Base-by-base conservation (phyloP, 2,329 filamentous ascomycete genomes). In the Phyllosticta citrichinensis region DNA sequence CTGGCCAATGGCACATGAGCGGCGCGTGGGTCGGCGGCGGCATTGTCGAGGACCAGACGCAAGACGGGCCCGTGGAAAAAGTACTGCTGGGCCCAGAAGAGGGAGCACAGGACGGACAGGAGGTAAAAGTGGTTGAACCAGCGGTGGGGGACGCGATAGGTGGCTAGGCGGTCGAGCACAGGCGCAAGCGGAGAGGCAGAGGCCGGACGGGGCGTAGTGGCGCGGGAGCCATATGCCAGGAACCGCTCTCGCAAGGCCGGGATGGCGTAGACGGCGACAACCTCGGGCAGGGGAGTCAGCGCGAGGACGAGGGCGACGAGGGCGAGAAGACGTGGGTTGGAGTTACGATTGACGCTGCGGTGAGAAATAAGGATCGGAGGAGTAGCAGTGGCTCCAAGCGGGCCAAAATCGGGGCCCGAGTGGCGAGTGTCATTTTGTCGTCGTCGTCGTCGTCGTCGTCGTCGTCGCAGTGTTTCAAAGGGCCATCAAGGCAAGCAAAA, bases 61-160 rank as follows among this genome's bases (percentile, higher is more conserved):
- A 62, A 52, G 24, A 62, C 33, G 33, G 22, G 19, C 1, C 88
- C 88, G 63, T 77, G 72, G 25, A 68, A 74, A 24, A 82, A 65
- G 59, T 88, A 81, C 72, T 92, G 87, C 65, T 75, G 73, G 0
- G 80, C 82, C 91, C 92, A 97, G 71, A 92, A 88, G 4, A 84
- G 68, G 0, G 89, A 92, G 62, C 83, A 85, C 1, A 77, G 70
- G 4, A 91, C 75, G 3, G 89, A 93, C 40, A 85, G 72, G 58
- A 88, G 70, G 72, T 99, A 97, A 76, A 96, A 97, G 67, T 94
- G 88, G 52, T 81, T 82, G 73, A 97, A 97, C 86, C 89, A 97
- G 64, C 82, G 82, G 75, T 97, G 94, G 22, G 93, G 91, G 40
- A 97, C 87, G 70, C 83, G 83, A 65, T 81, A 72, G 47, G 73